A percentile compares a stretch with the other conserved stretches of the same genome.
phyloP scores from a whole-genome alignment of 2,329 filamentous ascomycete species.

The Phialophora verrucosa region DNA sequence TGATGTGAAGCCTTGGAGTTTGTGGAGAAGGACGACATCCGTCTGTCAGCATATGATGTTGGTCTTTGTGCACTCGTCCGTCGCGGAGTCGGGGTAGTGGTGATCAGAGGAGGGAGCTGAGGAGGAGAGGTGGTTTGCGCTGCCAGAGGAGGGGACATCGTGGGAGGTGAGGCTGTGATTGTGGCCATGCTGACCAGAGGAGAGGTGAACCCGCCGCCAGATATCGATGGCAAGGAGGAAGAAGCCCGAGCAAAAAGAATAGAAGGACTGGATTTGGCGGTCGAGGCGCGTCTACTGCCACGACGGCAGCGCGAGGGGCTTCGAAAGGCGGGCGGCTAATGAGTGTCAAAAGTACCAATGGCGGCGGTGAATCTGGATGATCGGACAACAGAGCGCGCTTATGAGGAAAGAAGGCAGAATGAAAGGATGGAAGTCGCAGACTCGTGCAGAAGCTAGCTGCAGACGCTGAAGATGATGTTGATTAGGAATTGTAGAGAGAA shows the following conservation, averaged over 20 bases:
- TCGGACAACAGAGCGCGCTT: constrained; percentile 14
- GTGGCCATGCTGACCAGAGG: constrained; percentile 41
- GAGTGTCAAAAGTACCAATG: constrained; percentile 14
- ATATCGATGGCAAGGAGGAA: constrained; percentile 7
- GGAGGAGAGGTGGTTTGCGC: constrained; percentile 46
- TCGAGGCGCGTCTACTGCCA: constrained; percentile 29
- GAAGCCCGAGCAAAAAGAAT: constrained; percentile 9
- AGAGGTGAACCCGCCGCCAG: background rate
- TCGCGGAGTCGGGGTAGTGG: constrained; percentile 54
- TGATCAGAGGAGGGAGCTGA: constrained; percentile 57
- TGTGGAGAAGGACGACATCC: constrained; percentile 82
- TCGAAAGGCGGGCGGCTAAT: constrained; percentile 17
- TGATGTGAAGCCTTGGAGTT: constrained; percentile 61
- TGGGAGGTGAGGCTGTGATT: constrained; percentile 48
- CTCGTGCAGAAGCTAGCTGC: constrained; percentile 8
- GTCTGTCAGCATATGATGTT: constrained; percentile 79
- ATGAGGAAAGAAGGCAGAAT: background rate
- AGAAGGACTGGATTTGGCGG: constrained; percentile 9
- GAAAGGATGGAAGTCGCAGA: constrained; percentile 9
- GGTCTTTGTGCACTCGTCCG: constrained; percentile 68
- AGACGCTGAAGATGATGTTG: constrained; percentile 7
- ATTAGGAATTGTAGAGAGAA: constrained; percentile 6
- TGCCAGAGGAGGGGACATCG: constrained; percentile 37
- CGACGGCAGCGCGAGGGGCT: constrained; percentile 13
- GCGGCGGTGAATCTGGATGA: constrained; percentile 12